phyloP scores from a whole-genome alignment of 2,329 filamentous ascomycete species.

The Hawksworthiomyces lignivorus region DNA sequence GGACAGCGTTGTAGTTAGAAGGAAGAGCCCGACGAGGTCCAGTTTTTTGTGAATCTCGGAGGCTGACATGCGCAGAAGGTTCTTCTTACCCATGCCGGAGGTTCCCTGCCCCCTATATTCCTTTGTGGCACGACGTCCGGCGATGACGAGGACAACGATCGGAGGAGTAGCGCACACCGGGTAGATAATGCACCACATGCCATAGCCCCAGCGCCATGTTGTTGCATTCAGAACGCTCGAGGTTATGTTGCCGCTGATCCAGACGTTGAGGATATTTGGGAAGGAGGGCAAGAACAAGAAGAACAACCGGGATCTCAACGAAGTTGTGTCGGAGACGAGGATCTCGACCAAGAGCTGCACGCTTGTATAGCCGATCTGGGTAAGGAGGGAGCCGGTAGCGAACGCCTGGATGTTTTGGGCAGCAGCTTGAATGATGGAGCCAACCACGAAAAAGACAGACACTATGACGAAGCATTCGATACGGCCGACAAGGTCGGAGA shows the following conservation, averaged over 20 bases:
- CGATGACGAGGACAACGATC: slow-evolving; percentile 30
- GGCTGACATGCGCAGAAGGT: slow-evolving; percentile 32
- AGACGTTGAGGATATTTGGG: slow-evolving; percentile 57
- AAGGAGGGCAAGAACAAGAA: slow-evolving; percentile 29
- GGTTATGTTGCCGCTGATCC: slow-evolving; percentile 53
- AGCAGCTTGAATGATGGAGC: slow-evolving; percentile 47
- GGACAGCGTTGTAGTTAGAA: slow-evolving; percentile 38
- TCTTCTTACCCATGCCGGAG: slow-evolving; percentile 32
- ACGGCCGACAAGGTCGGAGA: neutral
- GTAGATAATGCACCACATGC: slow-evolving; percentile 58
- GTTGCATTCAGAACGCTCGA: slow-evolving; percentile 39
- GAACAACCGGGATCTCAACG: slow-evolving; percentile 30
- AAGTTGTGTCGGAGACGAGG: slow-evolving; percentile 57
- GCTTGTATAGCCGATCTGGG: slow-evolving; percentile 57
- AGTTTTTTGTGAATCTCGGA: slow-evolving; percentile 25
- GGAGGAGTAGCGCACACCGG: slow-evolving; percentile 48
- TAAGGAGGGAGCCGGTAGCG: slow-evolving; percentile 50
- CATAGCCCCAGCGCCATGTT: slow-evolving; percentile 55
- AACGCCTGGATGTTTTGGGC: slow-evolving; percentile 40
- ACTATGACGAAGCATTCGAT: neutral
- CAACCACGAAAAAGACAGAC: slow-evolving; percentile 30
- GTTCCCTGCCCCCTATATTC: too few species aligned
- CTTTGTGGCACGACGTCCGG: slow-evolving; percentile 38
- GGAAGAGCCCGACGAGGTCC: slow-evolving; percentile 36
- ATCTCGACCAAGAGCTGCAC: slow-evolving; percentile 56